A percentile compares a stretch with the other conserved stretches of the same genome.
Evolutionary conservation across 768 basidiomycete genomes (phyloP).

Genomic region (Boletales sp.): DNA sequence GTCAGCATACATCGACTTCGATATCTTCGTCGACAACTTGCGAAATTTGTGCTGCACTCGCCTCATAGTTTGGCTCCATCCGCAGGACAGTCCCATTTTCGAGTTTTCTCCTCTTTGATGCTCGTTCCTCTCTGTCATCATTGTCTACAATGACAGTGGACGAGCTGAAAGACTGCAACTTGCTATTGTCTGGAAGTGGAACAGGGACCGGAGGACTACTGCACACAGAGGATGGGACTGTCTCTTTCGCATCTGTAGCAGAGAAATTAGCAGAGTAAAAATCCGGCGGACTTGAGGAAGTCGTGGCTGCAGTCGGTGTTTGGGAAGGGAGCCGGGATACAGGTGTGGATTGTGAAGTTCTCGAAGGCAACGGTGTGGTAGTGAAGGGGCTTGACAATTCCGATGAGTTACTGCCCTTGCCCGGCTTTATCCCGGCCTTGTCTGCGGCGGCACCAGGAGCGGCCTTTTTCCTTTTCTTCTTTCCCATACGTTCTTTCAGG

Average conservation of each 20-base stretch:
- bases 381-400: slow-evolving; percentile 41
- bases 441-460: slow-evolving; percentile 33
- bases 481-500: slow-evolving; percentile 66
- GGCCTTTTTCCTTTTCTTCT: slow-evolving; percentile 38
- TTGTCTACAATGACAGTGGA: slow-evolving; percentile 62
- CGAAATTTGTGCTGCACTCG: slow-evolving; percentile 1
- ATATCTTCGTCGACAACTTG: slow-evolving; percentile 26
- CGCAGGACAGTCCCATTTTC: slow-evolving; percentile 7
- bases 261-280: slow-evolving; percentile 8
- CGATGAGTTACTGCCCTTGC: slow-evolving; percentile 32
- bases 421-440: slow-evolving; percentile 39
- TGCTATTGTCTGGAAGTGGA: slow-evolving; percentile 23
- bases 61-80: slow-evolving; percentile 1
- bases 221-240: slow-evolving; percentile 13
- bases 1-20: slow-evolving; percentile 28
- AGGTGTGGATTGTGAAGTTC: slow-evolving; percentile 12
- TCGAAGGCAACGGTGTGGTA: slow-evolving; percentile 37
- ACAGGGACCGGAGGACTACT: slow-evolving; percentile 30
- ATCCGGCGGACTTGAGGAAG: slow-evolving; percentile 6
- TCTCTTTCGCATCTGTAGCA: slow-evolving; percentile 14
- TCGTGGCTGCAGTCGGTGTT: background rate
- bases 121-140: slow-evolving; percentile 48
- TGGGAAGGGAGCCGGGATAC: slow-evolving; percentile 1
- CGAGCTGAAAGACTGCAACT: slow-evolving; percentile 38
- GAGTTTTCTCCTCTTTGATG: slow-evolving; percentile 50